Evolutionary conservation across 2,329 filamentous ascomycete genomes (phyloP).

Genomic region (Hypoxylon sp.): DNA sequence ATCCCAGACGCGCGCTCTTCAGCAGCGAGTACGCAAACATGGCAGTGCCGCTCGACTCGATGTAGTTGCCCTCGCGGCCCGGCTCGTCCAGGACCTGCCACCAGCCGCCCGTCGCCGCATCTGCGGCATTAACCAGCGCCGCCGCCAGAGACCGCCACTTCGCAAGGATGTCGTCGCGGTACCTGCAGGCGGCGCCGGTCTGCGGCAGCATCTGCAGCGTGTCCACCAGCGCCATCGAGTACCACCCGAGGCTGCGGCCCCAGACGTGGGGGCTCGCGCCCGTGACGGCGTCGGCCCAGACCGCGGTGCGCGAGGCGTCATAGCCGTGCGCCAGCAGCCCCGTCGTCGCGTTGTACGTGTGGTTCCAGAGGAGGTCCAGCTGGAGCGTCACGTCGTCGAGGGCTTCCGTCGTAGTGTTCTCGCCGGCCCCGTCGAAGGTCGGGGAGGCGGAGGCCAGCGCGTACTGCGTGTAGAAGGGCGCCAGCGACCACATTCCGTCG

Average conservation of each 20-base stretch:
- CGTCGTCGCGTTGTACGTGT: slow-evolving; percentile 39
- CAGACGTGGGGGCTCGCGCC: slow-evolving; percentile 55
- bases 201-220: slow-evolving; percentile 49
- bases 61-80: slow-evolving; percentile 49
- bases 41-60: slow-evolving; percentile 53
- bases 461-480: slow-evolving; percentile 55
- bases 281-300: slow-evolving; percentile 52
- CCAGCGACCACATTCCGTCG: slow-evolving; percentile 64
- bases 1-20: slow-evolving; percentile 53
- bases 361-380: slow-evolving; percentile 48
- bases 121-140: slow-evolving; percentile 44
- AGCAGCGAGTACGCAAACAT: slow-evolving; percentile 55
- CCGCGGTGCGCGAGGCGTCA: slow-evolving; percentile 50
- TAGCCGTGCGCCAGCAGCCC: slow-evolving; percentile 54
- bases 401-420: slow-evolving; percentile 18
- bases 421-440: not conserved
- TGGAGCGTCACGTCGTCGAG: slow-evolving; percentile 48
- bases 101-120: slow-evolving; percentile 51
- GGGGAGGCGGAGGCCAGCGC: slow-evolving; percentile 41
- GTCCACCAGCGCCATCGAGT: slow-evolving; percentile 54
- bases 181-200: slow-evolving; percentile 2
- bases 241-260: slow-evolving; percentile 55
- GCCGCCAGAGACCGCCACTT: slow-evolving; percentile 44
- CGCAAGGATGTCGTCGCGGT: slow-evolving; percentile 28
- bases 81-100: slow-evolving; percentile 53